Conservation (phyloP, 1,139 yeast species). For the Sporopachydermia cereana region DNA sequence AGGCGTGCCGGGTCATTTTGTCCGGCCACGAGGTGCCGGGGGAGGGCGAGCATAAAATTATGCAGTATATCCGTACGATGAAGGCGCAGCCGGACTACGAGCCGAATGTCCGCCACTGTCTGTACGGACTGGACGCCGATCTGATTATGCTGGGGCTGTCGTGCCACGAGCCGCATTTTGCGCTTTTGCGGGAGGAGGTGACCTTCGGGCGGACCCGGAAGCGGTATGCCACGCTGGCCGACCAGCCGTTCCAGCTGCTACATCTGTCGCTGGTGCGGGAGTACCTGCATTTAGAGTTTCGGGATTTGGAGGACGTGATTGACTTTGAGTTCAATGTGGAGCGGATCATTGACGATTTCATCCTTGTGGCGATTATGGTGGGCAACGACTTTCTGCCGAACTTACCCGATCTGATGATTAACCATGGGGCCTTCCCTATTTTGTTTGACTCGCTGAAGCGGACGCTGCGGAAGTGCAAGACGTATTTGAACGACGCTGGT, state of each 20-base stretch:
- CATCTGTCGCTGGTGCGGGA: constrained; percentile 86
- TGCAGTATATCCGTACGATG: constrained; percentile 83
- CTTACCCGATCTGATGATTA: constrained; percentile 84
- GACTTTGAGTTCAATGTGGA: constrained; percentile 77
- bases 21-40: constrained; percentile 98
- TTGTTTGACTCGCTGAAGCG: constrained; percentile 80
- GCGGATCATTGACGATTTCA: constrained; percentile 82
- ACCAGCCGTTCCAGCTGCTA: constrained; percentile 70
- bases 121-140: constrained; percentile 97
- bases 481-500: constrained; percentile 79
- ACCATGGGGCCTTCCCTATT: constrained; percentile 92
- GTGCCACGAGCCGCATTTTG: constrained; percentile 94
- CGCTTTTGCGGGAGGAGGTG: constrained; percentile 91
- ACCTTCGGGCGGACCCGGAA: constrained; percentile 64
- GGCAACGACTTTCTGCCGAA: constrained; percentile 99
- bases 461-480: constrained; percentile 62
- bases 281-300: constrained; percentile 78
- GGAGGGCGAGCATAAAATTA: constrained; percentile 97
- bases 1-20: constrained; percentile 65
- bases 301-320: constrained; percentile 47
- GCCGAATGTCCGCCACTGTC: constrained; percentile 86
- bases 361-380: constrained; percentile 82
- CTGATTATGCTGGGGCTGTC: constrained; percentile 90
- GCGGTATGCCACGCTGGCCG: constrained; percentile 35
- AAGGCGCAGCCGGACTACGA: constrained; percentile 77